phyloP scores from a whole-genome alignment of 148 eudicot genomes.

The Cornus suecica region DNA sequence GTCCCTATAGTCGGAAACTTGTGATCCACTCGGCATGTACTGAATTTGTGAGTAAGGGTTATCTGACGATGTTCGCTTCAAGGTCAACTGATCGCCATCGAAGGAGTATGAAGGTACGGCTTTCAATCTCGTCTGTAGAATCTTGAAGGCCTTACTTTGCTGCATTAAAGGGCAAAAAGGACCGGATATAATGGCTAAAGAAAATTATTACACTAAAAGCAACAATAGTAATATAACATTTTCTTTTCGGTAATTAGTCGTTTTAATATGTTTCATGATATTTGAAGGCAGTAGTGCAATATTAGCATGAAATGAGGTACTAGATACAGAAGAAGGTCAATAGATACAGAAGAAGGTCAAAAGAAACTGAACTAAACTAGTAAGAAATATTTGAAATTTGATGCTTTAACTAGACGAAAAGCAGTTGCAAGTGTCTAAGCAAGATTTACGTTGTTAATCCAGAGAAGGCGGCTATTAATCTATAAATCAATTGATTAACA shows the following conservation, averaged over 20 bases:
- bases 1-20: constrained; percentile 46
- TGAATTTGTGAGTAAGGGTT: constrained; percentile 25
- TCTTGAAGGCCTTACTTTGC: constrained; percentile 65
- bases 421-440: too few species aligned
- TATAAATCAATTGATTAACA: too few species aligned
- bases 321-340: not conserved
- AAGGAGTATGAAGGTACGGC: constrained; percentile 77
- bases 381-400: too few species aligned
- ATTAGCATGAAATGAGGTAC: too few species aligned
- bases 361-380: not conserved
- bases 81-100: constrained; percentile 45
- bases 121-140: constrained; percentile 79
- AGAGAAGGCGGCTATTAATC: too few species aligned
- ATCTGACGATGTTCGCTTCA: constrained; percentile 30
- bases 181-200: not conserved
- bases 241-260: too few species aligned
- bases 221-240: not conserved
- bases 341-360: not conserved
- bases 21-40: constrained; percentile 23
- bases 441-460: too few species aligned
- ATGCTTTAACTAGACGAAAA: too few species aligned
- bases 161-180: constrained; percentile 11
- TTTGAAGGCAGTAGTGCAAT: not conserved
- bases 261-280: too few species aligned
- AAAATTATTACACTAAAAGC: not conserved